Base-by-base conservation (phyloP, 2,329 filamentous ascomycete species). In the Stagonosporopsis cucurbitacearum region DNA sequence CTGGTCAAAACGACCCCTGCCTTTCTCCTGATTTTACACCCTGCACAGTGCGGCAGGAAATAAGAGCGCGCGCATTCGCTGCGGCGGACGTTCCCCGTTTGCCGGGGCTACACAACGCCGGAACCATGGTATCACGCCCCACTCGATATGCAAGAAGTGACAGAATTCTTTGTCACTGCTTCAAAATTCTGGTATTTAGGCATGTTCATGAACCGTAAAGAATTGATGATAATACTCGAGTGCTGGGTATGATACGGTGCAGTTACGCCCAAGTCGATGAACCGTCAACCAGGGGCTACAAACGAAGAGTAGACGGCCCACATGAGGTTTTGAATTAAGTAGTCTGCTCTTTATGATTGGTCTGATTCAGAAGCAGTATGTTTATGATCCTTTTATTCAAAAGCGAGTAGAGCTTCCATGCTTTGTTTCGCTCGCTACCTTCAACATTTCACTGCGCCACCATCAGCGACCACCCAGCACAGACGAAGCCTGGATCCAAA, bases 91-190 rank as follows among this genome's bases (percentile, higher is more conserved):
- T 37, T 42, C 63, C 39, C 63, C 62, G 60, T 55, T 62, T 71
- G 60, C 62, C 59, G 61, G 41, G 48, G 66, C 44, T 62, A 63
- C 69, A 70, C 69, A 60, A 37, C 57, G 37, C 67, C 67, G 43
- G 50, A 25, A 51, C 15, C 47, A n/a, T 56, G 60, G 64, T 39
- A 58, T 53, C 57, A 60, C 41, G 48, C 13, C 49, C 62, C 47
- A 55, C 49, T 48, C 48, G 57, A 48, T 23, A 13, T 28, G 7
- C 44, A 25, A 54, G 37, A 54, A 44, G 36, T 42, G 44, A 37
- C 50, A 39, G 25, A 45, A 19, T 19, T 45, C 13, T 20, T 32
- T 22, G 19, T 44, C 36, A 6, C 9, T 17, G 4, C 17, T 37
- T 20, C 35, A 2, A 37, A 20, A 4, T 15, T 32, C n/a, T n/a